Evolutionary conservation across 352 stramenopile species (phyloP), one percentile per base, ranked within the genome.

Genomic region (Phytopythium oedochilum): DNA sequence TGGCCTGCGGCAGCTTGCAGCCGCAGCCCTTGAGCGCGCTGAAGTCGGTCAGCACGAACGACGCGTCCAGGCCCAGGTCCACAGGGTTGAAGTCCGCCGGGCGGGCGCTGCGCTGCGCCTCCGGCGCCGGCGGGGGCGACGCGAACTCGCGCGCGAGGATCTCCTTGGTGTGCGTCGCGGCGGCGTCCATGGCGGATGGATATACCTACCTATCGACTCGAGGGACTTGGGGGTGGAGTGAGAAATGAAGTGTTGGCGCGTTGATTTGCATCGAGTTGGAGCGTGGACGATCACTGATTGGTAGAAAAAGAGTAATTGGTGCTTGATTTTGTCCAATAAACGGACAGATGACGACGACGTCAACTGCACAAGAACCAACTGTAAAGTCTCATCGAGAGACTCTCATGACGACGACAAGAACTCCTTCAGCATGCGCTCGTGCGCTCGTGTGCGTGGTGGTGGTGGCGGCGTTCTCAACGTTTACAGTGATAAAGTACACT

Each of bases 1-100:
- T 96, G 50, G 83, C 70, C 67, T 98, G 92, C 25, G 92, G 88
- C 51, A 98, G 81, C 72, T 98, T 98, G 77, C 94, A 98, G 70
- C 92, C 94, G 85, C 94, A 98, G 70, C 94, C 94, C 71, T 98
- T 98, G 50, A 98, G 81, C 32, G 73, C 72, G 40, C 78, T 94
- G 59, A 89, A 96, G 58, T 93, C 75, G 31, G 83, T 93, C 25
- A 95, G 71, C 25, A 81, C 73, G 55, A 95, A 95, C 60, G 89
- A 81, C 52, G 72, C 56, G 45, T 86, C 73, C 9, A 95, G 81
- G 0, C 86, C 83, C 15, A 92, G 56, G 23, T 59, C 60, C 53
- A 64, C 66, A 0, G 85, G 85, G 46, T 89, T 66, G 66, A 88
- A 92, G 31, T 64, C 59, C 8, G 44, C 55, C 34, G 44, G 39